Conservation (phyloP, 495 filamentous ascomycete species). For the Aspergillus sclerotioniger region DNA sequence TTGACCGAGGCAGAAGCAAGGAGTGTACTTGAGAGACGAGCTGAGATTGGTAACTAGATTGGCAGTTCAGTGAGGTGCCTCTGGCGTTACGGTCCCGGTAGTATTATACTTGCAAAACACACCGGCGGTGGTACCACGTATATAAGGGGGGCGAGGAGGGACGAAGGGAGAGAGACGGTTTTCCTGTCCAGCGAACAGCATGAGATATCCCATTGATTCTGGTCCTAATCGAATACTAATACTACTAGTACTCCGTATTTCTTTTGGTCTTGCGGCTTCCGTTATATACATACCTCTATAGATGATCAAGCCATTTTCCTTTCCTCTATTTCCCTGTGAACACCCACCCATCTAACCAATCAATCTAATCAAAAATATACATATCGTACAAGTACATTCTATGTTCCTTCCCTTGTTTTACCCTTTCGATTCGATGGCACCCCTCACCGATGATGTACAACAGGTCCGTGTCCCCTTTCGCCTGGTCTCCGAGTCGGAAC, state of each 20-base stretch:
- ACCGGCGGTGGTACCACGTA: background rate
- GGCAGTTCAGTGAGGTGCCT: background rate
- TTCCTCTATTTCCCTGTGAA: background rate
- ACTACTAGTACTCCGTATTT: too few species aligned
- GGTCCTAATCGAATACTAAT: background rate
- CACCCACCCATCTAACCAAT: background rate
- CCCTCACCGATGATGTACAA: slow-evolving; percentile 29
- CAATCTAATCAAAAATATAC: background rate
- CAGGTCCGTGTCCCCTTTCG: slow-evolving; percentile 36
- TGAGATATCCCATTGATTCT: slow-evolving; percentile 7
- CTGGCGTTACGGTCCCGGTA: too few species aligned
- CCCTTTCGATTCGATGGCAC: too few species aligned
- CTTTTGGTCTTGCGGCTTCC: background rate
- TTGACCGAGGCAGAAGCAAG: slow-evolving; percentile 74
- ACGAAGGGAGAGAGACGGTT: background rate
- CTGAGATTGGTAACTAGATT: slow-evolving; percentile 57
- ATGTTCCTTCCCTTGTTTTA: too few species aligned
- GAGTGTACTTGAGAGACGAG: slow-evolving; percentile 70
- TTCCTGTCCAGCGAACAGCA: background rate
- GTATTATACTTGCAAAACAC: too few species aligned
- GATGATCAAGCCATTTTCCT: background rate
- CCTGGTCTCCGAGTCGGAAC: slow-evolving; percentile 24
- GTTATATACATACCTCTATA: slow-evolving; percentile 1
- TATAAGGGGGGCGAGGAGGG: background rate
- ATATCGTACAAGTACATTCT: background rate